Evolutionary conservation across 345 rosid species (phyloP), one percentile per base, ranked within the genome.

Genomic region (Schrenkiella parvula): DNA sequence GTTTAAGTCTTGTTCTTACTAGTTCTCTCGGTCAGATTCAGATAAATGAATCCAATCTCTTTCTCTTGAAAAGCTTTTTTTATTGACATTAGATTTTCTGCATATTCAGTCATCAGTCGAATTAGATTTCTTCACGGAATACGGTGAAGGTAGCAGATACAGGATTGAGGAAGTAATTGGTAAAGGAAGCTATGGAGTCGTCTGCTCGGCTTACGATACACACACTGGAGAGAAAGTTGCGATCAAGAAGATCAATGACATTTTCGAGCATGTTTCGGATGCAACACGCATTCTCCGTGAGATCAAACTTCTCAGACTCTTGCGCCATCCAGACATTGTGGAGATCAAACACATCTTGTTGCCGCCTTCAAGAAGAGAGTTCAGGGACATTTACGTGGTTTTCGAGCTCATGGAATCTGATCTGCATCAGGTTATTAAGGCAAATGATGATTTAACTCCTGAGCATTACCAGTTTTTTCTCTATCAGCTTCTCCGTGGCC

Each of bases 341-440:
- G 95, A 91, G 87, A 91, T 91, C 83, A 91, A 91, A 76, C 97
- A 91, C 75, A 91, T 91, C 75, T 80, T 91, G 74, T 82, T 91
- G 70, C 97, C 97, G 42, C 95, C 97, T 39, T 91, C 97, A 9
- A 82, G 97, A 67, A 83, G 97, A 73, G 97, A 87, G 73, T 91
- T 91, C 54, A 87, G 82, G 78, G 97, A 90, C 76, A 90, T 90
- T 63, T 90, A 90, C 66, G 97, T 90, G 15, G 96, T 90, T 73
- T 90, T 90, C 31, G 96, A 90, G 71, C 87, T 90, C 51, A 90
- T 90, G 97, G 97, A 90, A 72, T 90, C 97, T 70, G 97, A 91
- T 79, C 66, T 91, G 37, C 97, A 91, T 70, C 97, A 91, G 82
- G 97, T 91, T 79, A 91, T 91, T 71, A 91, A 88, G 81, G 97